Evolutionary conservation across 2,329 filamentous ascomycete genomes (phyloP), one percentile per base, ranked within the genome.

Genomic region (Madurella fahalii): DNA sequence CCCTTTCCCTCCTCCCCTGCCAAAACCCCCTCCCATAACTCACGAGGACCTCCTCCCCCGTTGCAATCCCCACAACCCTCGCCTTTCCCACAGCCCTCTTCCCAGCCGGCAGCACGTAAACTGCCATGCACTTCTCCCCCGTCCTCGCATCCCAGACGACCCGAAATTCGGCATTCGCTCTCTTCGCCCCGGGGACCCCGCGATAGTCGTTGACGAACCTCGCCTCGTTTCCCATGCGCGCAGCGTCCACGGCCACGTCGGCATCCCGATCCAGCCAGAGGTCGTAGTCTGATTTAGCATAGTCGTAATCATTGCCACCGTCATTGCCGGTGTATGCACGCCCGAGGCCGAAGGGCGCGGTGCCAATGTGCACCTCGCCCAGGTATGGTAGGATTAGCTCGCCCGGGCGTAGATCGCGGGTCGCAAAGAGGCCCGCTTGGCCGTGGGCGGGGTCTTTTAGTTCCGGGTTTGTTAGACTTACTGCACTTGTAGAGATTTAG

Each of bases 21-120:
- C 84, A 87, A 59, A 87, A 86, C 0, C 84, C 84, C 66, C 83
- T 86, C 5, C 83, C 84, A 63, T 87, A 86, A 60, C 81, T 85
- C 12, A 87, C 80, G 49, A 86, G 65, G 50, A 87, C 80, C 73
- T 87, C 84, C 57, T 84, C 77, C 1, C 83, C 83, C 68, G 80
- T 83, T 47, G 65, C 75, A 30, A 85, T 77, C 70, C 52, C 60
- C 58, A 57, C 64, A 54, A 47, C 66, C 67, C 67, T 56, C 65
- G 69, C 65, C 61, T 65, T 65, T 43, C 60, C 61, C 43, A 62
- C 49, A 44, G 59, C 57, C 52, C 67, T 70, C 70, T 70, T 76
- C 8, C 74, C 71, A 7, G 71, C 72, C 0, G 71, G 71, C 34
- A 83, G 62, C 12, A 83, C 82, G 71, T 78, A 84, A 13, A 85